A percentile compares a stretch with the other conserved stretches of the same genome.
Evolutionary conservation across 306 rosid genomes (phyloP).

Genomic region (Vigna reflexopilosa): DNA sequence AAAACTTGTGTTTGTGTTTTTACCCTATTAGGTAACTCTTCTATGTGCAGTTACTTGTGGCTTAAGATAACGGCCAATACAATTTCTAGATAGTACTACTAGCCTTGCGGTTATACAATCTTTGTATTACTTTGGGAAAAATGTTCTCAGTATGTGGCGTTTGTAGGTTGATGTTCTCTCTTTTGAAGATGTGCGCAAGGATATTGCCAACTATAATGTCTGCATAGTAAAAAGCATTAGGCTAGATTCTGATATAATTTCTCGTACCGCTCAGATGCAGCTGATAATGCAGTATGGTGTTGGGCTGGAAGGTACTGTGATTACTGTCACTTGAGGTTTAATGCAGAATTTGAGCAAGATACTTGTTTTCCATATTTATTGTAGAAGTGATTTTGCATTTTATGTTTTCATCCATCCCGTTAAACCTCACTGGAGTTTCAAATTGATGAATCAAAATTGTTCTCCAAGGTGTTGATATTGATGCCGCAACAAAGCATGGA

Average conservation of each 20-base stretch:
- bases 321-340: constrained; percentile 25
- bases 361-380: neutral
- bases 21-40: constrained; percentile 14
- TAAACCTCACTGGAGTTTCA: constrained; percentile 13
- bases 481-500: constrained; percentile 88
- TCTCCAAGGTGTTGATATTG: constrained; percentile 80
- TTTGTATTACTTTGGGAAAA: neutral
- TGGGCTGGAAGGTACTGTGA: constrained; percentile 78
- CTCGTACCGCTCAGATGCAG: constrained; percentile 73
- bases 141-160: constrained; percentile 9
- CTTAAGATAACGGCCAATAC: neutral
- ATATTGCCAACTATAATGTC: constrained; percentile 64
- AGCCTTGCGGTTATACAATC: neutral
- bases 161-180: constrained; percentile 82
- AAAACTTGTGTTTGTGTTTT: neutral
- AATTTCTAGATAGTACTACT: neutral
- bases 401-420: too few species aligned
- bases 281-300: constrained; percentile 92
- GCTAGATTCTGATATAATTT: constrained; percentile 67
- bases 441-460: constrained; percentile 7
- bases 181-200: constrained; percentile 67
- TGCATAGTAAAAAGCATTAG: constrained; percentile 70
- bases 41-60: constrained; percentile 21
- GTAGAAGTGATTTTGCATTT: neutral
- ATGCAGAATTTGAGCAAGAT: neutral